phyloP scores from a whole-genome alignment of 306 rosid genomes.

The Benincasa hispida region DNA sequence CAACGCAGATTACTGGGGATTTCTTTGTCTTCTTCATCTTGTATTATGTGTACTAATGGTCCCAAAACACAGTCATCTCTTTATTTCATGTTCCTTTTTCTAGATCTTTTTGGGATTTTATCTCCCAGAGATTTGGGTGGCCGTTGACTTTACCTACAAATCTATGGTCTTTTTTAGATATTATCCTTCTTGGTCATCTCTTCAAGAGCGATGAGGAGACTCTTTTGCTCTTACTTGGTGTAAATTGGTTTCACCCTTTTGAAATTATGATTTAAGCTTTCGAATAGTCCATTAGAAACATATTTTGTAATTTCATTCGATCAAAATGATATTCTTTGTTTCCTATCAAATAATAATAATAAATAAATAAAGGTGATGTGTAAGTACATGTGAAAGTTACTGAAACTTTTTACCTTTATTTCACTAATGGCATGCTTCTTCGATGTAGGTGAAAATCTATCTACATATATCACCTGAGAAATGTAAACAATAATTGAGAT shows the following conservation, averaged over 20 bases:
- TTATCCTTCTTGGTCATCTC: not conserved
- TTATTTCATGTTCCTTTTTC: not conserved
- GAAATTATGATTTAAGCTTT: too few relatives aligned
- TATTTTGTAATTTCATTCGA: too few relatives aligned
- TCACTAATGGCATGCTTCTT: constrained; percentile 69
- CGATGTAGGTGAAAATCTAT: constrained; percentile 69
- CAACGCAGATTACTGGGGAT: too few relatives aligned
- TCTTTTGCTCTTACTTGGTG: not conserved
- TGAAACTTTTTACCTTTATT: constrained; percentile 87
- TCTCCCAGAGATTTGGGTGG: not conserved
- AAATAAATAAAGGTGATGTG: not conserved
- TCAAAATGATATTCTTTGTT: too few relatives aligned
- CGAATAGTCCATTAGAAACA: too few relatives aligned
- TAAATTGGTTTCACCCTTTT: too few relatives aligned
- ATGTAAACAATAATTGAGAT: constrained; percentile 1
- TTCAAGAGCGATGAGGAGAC: not conserved
- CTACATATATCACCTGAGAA: constrained; percentile 78
- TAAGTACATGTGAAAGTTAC: not conserved
- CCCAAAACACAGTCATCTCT: not conserved
- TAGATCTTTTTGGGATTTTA: not conserved
- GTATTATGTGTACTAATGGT: too few relatives aligned
- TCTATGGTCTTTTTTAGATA: too few relatives aligned
- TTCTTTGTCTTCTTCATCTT: too few relatives aligned
- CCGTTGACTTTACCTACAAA: not conserved
- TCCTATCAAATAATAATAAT: too few relatives aligned